phyloP scores from a whole-genome alignment of 2,329 filamentous ascomycete species.

The Cercospora sp. region DNA sequence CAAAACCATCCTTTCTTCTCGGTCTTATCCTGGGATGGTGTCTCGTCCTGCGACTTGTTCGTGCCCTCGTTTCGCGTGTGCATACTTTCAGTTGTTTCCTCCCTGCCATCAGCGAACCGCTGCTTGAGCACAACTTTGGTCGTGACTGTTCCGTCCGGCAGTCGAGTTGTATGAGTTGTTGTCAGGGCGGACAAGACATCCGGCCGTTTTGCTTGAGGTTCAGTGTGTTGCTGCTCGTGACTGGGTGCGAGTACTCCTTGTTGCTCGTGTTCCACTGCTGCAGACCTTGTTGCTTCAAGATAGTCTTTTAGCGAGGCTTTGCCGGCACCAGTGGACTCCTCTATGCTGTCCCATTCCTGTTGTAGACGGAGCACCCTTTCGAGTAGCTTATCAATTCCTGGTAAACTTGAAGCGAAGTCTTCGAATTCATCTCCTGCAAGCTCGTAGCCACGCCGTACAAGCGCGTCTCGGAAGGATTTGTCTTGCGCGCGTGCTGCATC shows the following conservation, averaged over 20 bases:
- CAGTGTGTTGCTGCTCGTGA: conserved; percentile 12
- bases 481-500: background rate
- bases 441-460: background rate
- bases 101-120: conserved; percentile 60
- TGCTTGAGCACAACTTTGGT: conserved; percentile 60
- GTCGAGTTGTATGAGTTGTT: conserved; percentile 56
- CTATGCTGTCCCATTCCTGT: conserved; percentile 19
- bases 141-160: conserved; percentile 58
- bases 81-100: conserved; percentile 58
- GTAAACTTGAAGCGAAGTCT: background rate
- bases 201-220: conserved; percentile 3
- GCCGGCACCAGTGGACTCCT: conserved; percentile 4
- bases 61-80: conserved; percentile 41
- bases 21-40: conserved; percentile 3
- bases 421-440: background rate
- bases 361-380: conserved; percentile 11
- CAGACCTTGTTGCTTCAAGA: background rate
- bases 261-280: background rate
- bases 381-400: conserved; percentile 14
- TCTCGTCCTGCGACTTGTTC: conserved; percentile 1
- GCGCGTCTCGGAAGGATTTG: background rate
- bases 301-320: background rate
- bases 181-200: conserved; percentile 57
- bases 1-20: conserved; percentile 38
- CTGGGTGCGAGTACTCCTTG: background rate